phyloP scores from a whole-genome alignment of 2,329 filamentous ascomycete species.

The Chrysoporthe cubensis region DNA sequence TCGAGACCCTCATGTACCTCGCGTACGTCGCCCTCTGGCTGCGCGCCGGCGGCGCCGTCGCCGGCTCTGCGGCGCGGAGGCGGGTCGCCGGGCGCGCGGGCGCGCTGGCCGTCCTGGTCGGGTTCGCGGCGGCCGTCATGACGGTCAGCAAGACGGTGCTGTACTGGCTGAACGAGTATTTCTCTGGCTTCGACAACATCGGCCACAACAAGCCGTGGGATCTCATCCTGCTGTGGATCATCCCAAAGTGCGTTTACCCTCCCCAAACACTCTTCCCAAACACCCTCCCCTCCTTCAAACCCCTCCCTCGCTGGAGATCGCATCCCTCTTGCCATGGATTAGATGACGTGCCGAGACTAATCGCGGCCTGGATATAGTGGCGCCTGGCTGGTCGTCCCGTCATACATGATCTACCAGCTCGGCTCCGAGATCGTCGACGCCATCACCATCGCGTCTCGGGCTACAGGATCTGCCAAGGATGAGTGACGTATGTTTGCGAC shows the following conservation, averaged over 20 bases:
- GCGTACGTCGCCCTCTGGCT: conserved; percentile 42
- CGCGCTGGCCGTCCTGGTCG: conserved; percentile 50
- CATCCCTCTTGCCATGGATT: too few species aligned
- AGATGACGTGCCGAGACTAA: background rate
- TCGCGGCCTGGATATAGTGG: conserved; percentile 43
- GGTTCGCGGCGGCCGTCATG: conserved; percentile 61
- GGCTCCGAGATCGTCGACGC: conserved; percentile 54
- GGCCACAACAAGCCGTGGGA: conserved; percentile 54
- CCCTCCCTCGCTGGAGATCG: too few species aligned
- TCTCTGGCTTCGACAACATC: conserved; percentile 59
- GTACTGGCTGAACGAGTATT: conserved; percentile 64
- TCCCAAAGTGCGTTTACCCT: conserved; percentile 58
- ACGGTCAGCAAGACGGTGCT: conserved; percentile 65
- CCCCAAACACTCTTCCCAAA: too few species aligned
- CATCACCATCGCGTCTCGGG: conserved; percentile 43
- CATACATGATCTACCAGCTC: conserved; percentile 55
- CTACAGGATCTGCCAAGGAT: conserved; percentile 40
- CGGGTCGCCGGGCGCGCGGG: conserved; percentile 48
- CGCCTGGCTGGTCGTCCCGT: conserved; percentile 57
- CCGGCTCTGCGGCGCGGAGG: conserved; percentile 30
- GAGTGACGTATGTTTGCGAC: conserved; percentile 38
- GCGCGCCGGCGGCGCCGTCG: conserved; percentile 30
- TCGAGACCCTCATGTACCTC: conserved; percentile 43
- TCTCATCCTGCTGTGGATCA: conserved; percentile 58
- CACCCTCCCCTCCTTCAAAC: too few species aligned